These are phyloP conservation scores for Scopulariopsis brevicaulis DNA, from an alignment of 2,329 filamentous ascomycete species.

Conservation along the genomic window DNA sequence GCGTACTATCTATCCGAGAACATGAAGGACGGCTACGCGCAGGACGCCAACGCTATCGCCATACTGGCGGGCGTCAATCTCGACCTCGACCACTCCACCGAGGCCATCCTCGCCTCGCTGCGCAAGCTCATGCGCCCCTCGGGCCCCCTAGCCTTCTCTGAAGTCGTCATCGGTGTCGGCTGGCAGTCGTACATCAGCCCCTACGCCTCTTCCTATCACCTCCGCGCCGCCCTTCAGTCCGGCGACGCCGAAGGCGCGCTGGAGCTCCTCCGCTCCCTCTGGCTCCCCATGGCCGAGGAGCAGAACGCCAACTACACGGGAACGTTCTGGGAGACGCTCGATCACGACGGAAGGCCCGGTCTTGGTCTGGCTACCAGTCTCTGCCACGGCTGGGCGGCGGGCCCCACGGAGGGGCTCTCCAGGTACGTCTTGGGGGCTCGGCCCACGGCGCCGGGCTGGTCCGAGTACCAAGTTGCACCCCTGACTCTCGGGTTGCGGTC, in stretches of 20 bases:
- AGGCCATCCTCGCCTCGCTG: slow-evolving; percentile 10
- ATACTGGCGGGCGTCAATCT: slow-evolving; percentile 18
- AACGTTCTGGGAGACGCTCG: slow-evolving; percentile 18
- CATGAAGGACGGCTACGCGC: slow-evolving; percentile 11
- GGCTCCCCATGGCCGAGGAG: slow-evolving; percentile 15
- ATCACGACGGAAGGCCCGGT: slow-evolving; percentile 12
- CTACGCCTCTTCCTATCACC: slow-evolving; percentile 17
- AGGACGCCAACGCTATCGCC: slow-evolving; percentile 19
- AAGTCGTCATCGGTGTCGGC: slow-evolving; percentile 2
- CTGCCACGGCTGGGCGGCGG: slow-evolving; percentile 21
- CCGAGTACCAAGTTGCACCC: slow-evolving; percentile 9
- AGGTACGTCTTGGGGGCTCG: slow-evolving; percentile 15
- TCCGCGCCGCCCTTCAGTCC: slow-evolving; percentile 15
- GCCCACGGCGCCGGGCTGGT: slow-evolving; percentile 11
- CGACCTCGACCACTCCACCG: slow-evolving; percentile 5
- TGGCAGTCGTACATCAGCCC: slow-evolving; percentile 14
- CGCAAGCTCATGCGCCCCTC: slow-evolving; percentile 6
- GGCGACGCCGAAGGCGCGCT: slow-evolving; percentile 5
- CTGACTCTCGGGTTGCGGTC: slow-evolving; percentile 11
- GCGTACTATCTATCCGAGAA: slow-evolving; percentile 14
- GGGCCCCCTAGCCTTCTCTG: slow-evolving; percentile 13
- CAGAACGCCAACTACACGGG: slow-evolving; percentile 15
- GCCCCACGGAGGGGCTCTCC: slow-evolving; percentile 19
- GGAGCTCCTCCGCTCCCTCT: slow-evolving; percentile 11
- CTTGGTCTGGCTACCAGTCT: slow-evolving; percentile 16